Percentiles rank a stretch among this genome's conserved stretches.
These are phyloP conservation scores for Tephrocybe sp. DNA, from an alignment of 768 basidiomycete species.

Conservation along the genomic window DNA sequence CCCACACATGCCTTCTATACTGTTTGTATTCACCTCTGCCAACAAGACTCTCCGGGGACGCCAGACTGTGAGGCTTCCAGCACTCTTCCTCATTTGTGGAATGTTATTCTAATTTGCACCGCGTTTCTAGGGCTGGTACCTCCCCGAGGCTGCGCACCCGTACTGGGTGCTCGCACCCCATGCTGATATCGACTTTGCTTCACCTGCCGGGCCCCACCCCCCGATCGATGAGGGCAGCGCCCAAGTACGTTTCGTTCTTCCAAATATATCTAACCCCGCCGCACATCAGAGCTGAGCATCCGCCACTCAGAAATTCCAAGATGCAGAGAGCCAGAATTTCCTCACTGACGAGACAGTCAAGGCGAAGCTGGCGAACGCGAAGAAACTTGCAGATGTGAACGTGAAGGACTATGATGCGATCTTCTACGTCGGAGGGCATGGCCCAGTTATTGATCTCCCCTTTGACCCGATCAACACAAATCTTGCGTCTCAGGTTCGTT, in stretches of 20 bases:
- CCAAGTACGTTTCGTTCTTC: conserved; percentile 33
- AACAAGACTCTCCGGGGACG: conserved; percentile 52
- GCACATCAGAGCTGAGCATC: not conserved
- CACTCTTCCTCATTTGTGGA: too few species aligned
- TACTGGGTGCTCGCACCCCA: conserved; percentile 57
- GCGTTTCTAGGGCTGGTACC: conserved; percentile 65
- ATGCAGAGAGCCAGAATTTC: conserved; percentile 58
- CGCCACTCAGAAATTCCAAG: conserved; percentile 38
- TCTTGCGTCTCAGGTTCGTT: conserved; percentile 54
- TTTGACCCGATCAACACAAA: conserved; percentile 53
- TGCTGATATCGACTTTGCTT: conserved; percentile 56
- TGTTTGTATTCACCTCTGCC: conserved; percentile 77
- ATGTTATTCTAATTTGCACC: not conserved
- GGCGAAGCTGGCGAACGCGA: conserved; percentile 52
- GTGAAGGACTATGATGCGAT: conserved; percentile 66
- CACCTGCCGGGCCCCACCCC: conserved; percentile 65
- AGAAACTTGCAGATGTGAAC: conserved; percentile 61
- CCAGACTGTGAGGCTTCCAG: conserved; percentile 42
- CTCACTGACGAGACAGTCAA: conserved; percentile 53
- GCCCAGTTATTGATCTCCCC: conserved; percentile 73
- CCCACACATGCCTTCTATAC: conserved; percentile 43
- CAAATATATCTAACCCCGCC: too few species aligned
- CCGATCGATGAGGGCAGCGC: conserved; percentile 63
- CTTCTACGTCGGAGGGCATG: conserved; percentile 81
- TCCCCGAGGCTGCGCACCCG: conserved; percentile 76